phyloP scores from a whole-genome alignment of 495 filamentous ascomycete genomes.

The Penicillium waksmanii region DNA sequence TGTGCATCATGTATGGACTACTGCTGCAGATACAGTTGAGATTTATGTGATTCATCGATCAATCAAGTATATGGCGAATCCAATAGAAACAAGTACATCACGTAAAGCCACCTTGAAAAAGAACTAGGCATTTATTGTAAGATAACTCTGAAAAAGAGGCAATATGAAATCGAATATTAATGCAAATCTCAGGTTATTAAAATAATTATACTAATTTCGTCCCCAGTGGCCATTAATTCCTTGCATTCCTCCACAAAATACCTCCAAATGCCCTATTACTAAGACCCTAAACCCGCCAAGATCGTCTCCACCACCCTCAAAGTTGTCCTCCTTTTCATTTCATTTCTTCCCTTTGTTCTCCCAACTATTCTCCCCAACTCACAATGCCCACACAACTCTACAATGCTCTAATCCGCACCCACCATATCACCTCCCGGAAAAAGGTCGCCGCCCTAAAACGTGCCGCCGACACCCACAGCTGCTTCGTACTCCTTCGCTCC shows the following conservation, averaged over 20 bases:
- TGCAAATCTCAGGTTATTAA: too few species aligned
- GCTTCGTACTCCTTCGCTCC: slow-evolving; percentile 65
- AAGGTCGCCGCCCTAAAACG: slow-evolving; percentile 70
- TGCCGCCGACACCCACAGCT: slow-evolving; percentile 58
- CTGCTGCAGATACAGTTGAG: too few species aligned
- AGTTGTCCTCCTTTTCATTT: background rate
- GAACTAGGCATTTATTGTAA: too few species aligned
- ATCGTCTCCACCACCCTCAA: background rate
- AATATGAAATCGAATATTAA: too few species aligned
- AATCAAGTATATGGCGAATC: too few species aligned
- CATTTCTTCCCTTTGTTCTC: background rate
- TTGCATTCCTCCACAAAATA: background rate
- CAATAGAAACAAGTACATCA: too few species aligned
- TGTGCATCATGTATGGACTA: too few species aligned
- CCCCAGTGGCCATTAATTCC: background rate
- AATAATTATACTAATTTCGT: too few species aligned
- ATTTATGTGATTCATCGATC: too few species aligned
- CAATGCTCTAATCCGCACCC: slow-evolving; percentile 72
- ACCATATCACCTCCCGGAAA: slow-evolving; percentile 82
- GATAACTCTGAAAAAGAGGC: too few species aligned
- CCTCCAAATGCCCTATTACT: background rate
- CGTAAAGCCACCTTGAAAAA: too few species aligned
- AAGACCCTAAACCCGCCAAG: background rate
- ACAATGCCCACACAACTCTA: slow-evolving; percentile 32
- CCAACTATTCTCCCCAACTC: background rate